Evolutionary conservation across 768 basidiomycete genomes (phyloP), one percentile per base, ranked within the genome.

Genomic region (Dioszegia hungarica): DNA sequence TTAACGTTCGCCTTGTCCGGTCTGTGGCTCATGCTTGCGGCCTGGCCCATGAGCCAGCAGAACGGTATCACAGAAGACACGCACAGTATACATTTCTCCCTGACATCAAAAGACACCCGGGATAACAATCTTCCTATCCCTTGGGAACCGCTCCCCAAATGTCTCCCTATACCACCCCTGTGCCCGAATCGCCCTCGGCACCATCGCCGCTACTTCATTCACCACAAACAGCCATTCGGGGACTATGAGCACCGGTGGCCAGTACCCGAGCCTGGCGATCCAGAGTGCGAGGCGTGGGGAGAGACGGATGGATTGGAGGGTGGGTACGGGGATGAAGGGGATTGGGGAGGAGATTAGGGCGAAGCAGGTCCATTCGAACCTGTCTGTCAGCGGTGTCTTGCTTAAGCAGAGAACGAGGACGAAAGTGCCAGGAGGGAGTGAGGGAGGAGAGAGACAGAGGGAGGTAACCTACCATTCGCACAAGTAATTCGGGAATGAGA

Each of bases 401-500:
- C 9, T 33, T 33, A 24, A 20, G 19, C 2, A n/a, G n/a, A n/a
- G n/a, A n/a, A n/a, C n/a, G n/a, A n/a, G n/a, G n/a, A n/a, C n/a
- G n/a, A n/a, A n/a, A n/a, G n/a, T n/a, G n/a, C n/a, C n/a, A n/a
- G n/a, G n/a, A n/a, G n/a, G n/a, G n/a, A n/a, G n/a, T n/a, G n/a
- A n/a, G n/a, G n/a, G n/a, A n/a, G n/a, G n/a, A n/a, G n/a, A n/a
- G n/a, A 33, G 39, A 49, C 22, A 45, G 47, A 22, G 14, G 38
- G 25, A 12, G 15, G 29, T 22, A 25, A 66, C 73, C 48, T 33
- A 75, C 74, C 94, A 98, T 73, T 97, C 94, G 77, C 86, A 90
- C 19, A 90, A 78, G 78, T 97, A 98, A 75, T 95, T 91, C 10
- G 94, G 94, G 78, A 86, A 94, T 5, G 90, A 90, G 66, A 97